These are phyloP conservation scores for Hypoxylon lenormandii DNA, from an alignment of 495 filamentous ascomycete species.

Conservation along the genomic window DNA sequence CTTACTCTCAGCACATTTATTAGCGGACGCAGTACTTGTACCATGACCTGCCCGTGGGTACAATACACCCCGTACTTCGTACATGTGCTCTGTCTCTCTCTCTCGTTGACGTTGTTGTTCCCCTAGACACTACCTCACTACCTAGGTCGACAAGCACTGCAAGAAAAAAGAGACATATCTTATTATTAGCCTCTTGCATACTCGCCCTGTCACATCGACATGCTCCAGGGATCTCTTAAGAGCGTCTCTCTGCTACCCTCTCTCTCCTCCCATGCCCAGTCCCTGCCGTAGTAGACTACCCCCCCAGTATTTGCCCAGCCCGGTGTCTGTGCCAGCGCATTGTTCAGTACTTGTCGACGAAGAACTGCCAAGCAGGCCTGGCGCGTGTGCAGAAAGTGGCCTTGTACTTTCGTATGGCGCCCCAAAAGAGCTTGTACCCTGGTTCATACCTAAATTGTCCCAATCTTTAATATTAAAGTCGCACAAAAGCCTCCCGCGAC, in stretches of 20 bases:
- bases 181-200: constrained; percentile 48
- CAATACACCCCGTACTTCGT: neutral
- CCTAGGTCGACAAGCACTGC: too few relatives aligned
- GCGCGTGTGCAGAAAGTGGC: constrained; percentile 47
- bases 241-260: constrained; percentile 31
- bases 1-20: constrained; percentile 50
- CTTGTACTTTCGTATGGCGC: constrained; percentile 55
- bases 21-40: constrained; percentile 41
- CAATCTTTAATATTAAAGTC: constrained; percentile 60
- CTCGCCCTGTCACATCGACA: constrained; percentile 46
- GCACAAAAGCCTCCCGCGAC: constrained; percentile 65
- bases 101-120: constrained; percentile 36
- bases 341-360: constrained; percentile 49
- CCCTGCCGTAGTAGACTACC: constrained; percentile 39
- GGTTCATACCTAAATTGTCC: constrained; percentile 52
- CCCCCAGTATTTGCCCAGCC: constrained; percentile 40
- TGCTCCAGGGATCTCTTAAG: constrained; percentile 42
- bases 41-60: constrained; percentile 9
- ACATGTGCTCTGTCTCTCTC: constrained; percentile 8
- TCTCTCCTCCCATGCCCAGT: constrained; percentile 41
- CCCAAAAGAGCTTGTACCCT: constrained; percentile 52
- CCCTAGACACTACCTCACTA: constrained; percentile 1
- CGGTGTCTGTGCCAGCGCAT: constrained; percentile 49
- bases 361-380: constrained; percentile 49
- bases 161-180: constrained; percentile 15